Percentiles rank a stretch among this genome's conserved stretches.
These are phyloP conservation scores for Tetradesmus lagerheimii DNA, from an alignment of 139 green algal genomes.

Conservation along the genomic window DNA sequence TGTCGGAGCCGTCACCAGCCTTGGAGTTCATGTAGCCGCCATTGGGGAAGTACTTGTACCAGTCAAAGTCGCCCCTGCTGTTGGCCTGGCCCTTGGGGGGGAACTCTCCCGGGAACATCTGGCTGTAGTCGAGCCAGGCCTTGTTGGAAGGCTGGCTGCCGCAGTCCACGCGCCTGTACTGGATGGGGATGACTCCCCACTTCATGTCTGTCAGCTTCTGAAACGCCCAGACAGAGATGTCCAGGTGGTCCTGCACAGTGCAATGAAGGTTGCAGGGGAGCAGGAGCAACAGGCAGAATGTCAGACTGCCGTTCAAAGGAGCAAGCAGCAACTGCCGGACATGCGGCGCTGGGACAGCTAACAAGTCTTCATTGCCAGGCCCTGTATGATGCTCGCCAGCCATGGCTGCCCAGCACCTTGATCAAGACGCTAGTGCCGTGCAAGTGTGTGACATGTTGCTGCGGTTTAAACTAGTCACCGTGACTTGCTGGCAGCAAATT, in stretches of 20 bases:
- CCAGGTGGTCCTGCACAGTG: slow-evolving; percentile 26
- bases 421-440: too few species aligned
- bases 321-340: too few species aligned
- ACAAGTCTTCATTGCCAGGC: too few species aligned
- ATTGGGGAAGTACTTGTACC: slow-evolving; percentile 40
- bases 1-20: not conserved
- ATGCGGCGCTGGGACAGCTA: too few species aligned
- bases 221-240: slow-evolving; percentile 44
- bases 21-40: slow-evolving; percentile 28
- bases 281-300: not conserved
- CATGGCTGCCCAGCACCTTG: too few species aligned
- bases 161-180: slow-evolving; percentile 40
- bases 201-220: slow-evolving; percentile 50
- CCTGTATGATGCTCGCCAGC: too few species aligned
- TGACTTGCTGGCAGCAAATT: too few species aligned
- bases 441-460: too few species aligned
- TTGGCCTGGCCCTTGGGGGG: not conserved
- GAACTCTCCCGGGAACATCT: slow-evolving; percentile 32
- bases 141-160: slow-evolving; percentile 23
- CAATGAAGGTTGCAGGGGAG: not conserved
- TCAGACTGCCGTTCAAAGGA: not conserved
- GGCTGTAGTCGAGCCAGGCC: slow-evolving; percentile 6
- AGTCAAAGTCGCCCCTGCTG: not conserved
- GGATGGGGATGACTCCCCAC: slow-evolving; percentile 44
- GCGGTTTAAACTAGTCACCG: too few species aligned